Conservation (phyloP, 2,329 filamentous ascomycete species). For the Chrysoporthe austroafricana region DNA sequence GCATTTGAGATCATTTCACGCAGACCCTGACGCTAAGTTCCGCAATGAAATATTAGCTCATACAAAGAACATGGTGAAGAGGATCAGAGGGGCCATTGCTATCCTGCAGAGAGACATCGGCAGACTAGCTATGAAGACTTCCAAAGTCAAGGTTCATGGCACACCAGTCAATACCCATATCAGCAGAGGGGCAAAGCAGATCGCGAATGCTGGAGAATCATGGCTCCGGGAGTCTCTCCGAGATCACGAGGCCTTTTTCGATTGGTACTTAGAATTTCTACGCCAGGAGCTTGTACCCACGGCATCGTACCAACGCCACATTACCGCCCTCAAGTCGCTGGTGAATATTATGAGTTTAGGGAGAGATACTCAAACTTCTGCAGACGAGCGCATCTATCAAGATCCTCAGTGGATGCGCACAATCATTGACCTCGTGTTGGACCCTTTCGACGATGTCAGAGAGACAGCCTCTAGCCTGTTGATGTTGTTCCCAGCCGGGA, state of each 20-base stretch:
- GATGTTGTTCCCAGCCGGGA: constrained; percentile 49
- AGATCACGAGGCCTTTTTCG: constrained; percentile 67
- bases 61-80: constrained; percentile 75
- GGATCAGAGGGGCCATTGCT: constrained; percentile 69
- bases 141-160: neutral
- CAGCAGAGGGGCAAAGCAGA: constrained; percentile 21
- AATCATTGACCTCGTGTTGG: constrained; percentile 78
- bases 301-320: constrained; percentile 87
- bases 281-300: constrained; percentile 75
- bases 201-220: constrained; percentile 19
- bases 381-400: constrained; percentile 36
- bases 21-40: constrained; percentile 85
- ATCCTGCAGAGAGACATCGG: constrained; percentile 53
- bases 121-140: constrained; percentile 34
- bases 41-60: constrained; percentile 79
- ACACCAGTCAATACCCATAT: constrained; percentile 21
- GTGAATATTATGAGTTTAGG: constrained; percentile 70
- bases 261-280: constrained; percentile 75
- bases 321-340: constrained; percentile 75
- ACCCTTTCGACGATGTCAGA: constrained; percentile 92
- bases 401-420: constrained; percentile 61
- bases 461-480: constrained; percentile 58
- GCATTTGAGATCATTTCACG: constrained; percentile 73
- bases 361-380: constrained; percentile 49
- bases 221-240: constrained; percentile 44